Conservation (phyloP, 164 flowering plant species). For the Platanus orientalis region DNA sequence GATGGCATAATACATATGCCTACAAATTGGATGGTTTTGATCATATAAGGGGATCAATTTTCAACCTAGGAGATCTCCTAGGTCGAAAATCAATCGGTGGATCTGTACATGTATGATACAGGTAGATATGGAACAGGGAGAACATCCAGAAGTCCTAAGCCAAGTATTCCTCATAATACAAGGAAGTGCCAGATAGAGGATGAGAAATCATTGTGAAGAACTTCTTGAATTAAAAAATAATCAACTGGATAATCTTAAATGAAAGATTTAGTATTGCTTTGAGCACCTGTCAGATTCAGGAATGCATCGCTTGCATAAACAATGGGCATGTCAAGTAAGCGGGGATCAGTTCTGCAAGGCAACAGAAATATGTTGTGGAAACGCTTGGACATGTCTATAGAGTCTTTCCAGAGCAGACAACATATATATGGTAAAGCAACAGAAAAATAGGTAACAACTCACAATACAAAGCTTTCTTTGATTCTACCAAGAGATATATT, state of each 20-base stretch:
- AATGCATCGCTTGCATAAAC: conserved; percentile 92
- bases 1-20: not conserved
- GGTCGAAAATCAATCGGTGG: not conserved
- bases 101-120: no score
- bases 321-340: conserved; percentile 76
- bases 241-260: not conserved
- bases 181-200: not conserved
- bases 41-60: not conserved
- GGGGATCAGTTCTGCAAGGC: conserved; percentile 63
- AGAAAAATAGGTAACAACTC: conserved; percentile 57
- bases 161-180: not conserved
- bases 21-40: not conserved
- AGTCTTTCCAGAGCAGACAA: conserved; percentile 3
- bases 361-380: conserved; percentile 16
- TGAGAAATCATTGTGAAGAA: not conserved
- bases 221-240: not conserved
- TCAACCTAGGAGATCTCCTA: not conserved
- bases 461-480: conserved; percentile 99
- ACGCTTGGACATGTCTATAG: conserved; percentile 9
- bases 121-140: not conserved
- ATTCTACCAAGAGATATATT: conserved; percentile 94
- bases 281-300: conserved; percentile 68
- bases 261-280: not conserved
- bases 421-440: conserved; percentile 9
- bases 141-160: not conserved